Base-by-base conservation (phyloP, 2,329 filamentous ascomycete species). In the Penicillium corylophilum region DNA sequence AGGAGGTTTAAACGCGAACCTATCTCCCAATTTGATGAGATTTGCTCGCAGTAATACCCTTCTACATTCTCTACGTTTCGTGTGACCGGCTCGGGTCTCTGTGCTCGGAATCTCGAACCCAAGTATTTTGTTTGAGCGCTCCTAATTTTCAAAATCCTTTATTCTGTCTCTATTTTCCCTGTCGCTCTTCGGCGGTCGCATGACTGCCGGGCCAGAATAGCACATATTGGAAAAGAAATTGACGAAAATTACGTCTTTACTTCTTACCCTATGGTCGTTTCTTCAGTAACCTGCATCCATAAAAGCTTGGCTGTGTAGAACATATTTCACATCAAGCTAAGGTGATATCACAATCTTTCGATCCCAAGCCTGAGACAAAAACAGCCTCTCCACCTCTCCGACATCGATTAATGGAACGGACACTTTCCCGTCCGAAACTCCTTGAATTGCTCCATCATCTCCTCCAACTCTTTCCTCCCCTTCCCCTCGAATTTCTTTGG, bases 1-100 rank as follows among this genome's bases (percentile, higher is more conserved):
- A 76, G 64, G 88, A 92, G 78, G 86, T 89, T 76, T 88, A 89
- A 73, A 73, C 62, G 36, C 48, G 49, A 23, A 24, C 48, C 56
- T 49, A 60, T 53, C 51, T 49, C 35, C 50, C n/a, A 16, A 23
- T 48, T 41, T 60, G 63, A 63, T 61, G 61, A 70, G 63, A 65
- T 61, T 61, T 61, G 66, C 65, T 68, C 62, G 59, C 57, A 62
- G 60, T 70, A 70, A 71, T 71, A 70, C 66, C 67, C 66, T 65
- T 67, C 64, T 61, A 62, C 60, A 61, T 68, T 69, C 66, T 62
- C 62, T 65, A 62, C 47, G 57, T 54, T 54, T 60, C 50, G 50
- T 57, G 55, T 13, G 23, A 35, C 36, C 42, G 44, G 43, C 43
- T 51, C n/a, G 33, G 35, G 35, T 4, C 8, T 23, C 38, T 42